Conservation (phyloP, 73 alveolate genomes). For the Diophrys sp. region DNA sequence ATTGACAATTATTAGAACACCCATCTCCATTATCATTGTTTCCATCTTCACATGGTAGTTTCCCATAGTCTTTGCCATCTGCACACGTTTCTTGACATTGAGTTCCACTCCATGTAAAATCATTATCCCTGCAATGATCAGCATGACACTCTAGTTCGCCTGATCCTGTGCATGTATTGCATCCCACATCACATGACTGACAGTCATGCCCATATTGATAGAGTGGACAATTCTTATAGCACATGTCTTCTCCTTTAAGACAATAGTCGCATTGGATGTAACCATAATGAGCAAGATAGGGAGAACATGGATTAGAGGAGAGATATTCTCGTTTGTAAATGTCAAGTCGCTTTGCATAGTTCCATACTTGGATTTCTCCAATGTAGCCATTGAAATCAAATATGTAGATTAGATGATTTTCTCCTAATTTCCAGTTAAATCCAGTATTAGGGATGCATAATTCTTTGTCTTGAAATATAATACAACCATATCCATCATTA, state of each 20-base stretch:
- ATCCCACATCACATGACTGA: neutral
- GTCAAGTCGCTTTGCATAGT: neutral
- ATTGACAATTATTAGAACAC: conserved; percentile 18
- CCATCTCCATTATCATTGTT: conserved; percentile 39
- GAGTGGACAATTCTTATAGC: neutral
- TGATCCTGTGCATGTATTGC: neutral
- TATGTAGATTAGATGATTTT: too few species aligned
- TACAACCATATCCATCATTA: neutral
- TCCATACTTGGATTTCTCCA: neutral
- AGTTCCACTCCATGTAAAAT: too few species aligned
- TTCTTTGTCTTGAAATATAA: neutral
- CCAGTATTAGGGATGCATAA: too few species aligned
- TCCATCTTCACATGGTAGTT: conserved; percentile 43
- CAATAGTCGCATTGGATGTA: neutral
- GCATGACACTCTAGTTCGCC: neutral
- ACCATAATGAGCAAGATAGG: neutral
- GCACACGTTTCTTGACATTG: conserved; percentile 3
- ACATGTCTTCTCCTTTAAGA: neutral
- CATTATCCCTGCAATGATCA: too few species aligned
- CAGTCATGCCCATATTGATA: neutral
- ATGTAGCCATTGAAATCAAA: too few species aligned
- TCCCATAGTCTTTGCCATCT: conserved; percentile 12
- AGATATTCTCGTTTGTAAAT: neutral
- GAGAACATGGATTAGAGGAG: neutral
- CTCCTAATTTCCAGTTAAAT: too few species aligned